Conservation (phyloP, 306 rosid species). For the Echinosophora koreensis region DNA sequence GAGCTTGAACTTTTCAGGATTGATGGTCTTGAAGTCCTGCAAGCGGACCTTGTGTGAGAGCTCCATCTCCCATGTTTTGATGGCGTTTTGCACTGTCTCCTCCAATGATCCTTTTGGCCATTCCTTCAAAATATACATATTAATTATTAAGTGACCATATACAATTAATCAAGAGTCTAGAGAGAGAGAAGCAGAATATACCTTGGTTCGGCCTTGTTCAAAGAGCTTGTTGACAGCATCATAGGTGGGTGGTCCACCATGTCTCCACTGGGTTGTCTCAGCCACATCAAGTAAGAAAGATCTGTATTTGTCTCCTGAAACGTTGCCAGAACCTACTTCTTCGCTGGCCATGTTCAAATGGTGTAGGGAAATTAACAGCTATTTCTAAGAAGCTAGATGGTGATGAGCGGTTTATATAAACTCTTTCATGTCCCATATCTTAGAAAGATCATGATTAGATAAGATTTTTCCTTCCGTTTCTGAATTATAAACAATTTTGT, state of each 20-base stretch:
- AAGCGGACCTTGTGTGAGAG: constrained; percentile 50
- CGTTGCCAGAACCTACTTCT: constrained; percentile 10
- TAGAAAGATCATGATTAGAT: background rate
- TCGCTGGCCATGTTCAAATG: constrained; percentile 38
- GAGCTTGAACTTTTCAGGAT: constrained; percentile 51
- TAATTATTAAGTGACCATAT: background rate
- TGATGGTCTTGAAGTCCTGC: constrained; percentile 50
- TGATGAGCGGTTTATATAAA: background rate
- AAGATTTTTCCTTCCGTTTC: background rate
- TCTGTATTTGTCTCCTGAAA: constrained; percentile 60
- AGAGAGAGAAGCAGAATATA: background rate
- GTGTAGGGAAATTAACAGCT: background rate
- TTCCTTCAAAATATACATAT: constrained; percentile 46
- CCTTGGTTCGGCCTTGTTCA: constrained; percentile 74
- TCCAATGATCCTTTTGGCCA: constrained; percentile 77
- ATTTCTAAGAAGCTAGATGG: background rate
- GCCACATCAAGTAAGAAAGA: constrained; percentile 57
- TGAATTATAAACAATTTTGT: background rate
- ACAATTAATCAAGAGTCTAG: background rate
- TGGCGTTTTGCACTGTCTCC: constrained; percentile 68
- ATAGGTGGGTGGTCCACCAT: constrained; percentile 69
- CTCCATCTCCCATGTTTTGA: constrained; percentile 56
- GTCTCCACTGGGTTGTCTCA: constrained; percentile 58
- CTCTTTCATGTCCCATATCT: background rate
- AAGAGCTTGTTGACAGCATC: constrained; percentile 62